A percentile compares a stretch with the other conserved stretches of the same genome.
Evolutionary conservation across 2,329 filamentous ascomycete genomes (phyloP).

Genomic region (Monilinia polystroma): DNA sequence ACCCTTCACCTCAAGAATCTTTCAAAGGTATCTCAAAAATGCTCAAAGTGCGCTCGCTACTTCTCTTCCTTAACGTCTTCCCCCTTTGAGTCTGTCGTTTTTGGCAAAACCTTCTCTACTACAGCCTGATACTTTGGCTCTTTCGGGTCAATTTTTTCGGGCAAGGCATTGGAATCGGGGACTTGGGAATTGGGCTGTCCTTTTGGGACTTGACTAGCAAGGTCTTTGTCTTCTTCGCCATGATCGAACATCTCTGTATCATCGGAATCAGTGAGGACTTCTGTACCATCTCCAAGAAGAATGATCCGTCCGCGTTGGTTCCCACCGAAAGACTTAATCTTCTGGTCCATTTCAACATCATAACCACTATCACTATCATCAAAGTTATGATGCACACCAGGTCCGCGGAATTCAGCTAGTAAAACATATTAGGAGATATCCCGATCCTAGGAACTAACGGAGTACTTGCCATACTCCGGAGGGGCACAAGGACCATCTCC

Average conservation of each 20-base stretch:
- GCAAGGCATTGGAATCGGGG: slow-evolving; percentile 21
- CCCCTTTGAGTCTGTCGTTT: slow-evolving; percentile 14
- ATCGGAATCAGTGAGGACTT: slow-evolving; percentile 83
- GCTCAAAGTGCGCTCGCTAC: slow-evolving; percentile 7
- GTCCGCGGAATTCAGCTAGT: slow-evolving; percentile 80
- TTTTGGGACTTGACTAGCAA: slow-evolving; percentile 80
- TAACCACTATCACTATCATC: slow-evolving; percentile 77
- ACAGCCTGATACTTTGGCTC: slow-evolving; percentile 32
- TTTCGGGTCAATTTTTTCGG: slow-evolving; percentile 29
- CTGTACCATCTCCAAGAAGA: slow-evolving; percentile 90
- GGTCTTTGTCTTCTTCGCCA: slow-evolving; percentile 79
- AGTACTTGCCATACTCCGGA: slow-evolving; percentile 87
- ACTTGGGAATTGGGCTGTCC: slow-evolving; percentile 40
- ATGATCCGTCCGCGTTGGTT: slow-evolving; percentile 82
- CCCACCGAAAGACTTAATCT: slow-evolving; percentile 63
- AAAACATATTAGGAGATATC: slow-evolving; percentile 34
- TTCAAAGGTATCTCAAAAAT: slow-evolving; percentile 9
- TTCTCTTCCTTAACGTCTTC: slow-evolving; percentile 10
- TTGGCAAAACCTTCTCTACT: slow-evolving; percentile 26
- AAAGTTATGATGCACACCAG: slow-evolving; percentile 77
- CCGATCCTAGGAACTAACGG: slow-evolving; percentile 23
- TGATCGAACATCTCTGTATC: slow-evolving; percentile 95
- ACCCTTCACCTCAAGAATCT: slow-evolving; percentile 10
- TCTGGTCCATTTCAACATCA: slow-evolving; percentile 70
- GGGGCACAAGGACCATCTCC: slow-evolving; percentile 98